Evolutionary conservation across 2,329 filamentous ascomycete species (phyloP).

Genomic region (Paecilomyces formosus): DNA sequence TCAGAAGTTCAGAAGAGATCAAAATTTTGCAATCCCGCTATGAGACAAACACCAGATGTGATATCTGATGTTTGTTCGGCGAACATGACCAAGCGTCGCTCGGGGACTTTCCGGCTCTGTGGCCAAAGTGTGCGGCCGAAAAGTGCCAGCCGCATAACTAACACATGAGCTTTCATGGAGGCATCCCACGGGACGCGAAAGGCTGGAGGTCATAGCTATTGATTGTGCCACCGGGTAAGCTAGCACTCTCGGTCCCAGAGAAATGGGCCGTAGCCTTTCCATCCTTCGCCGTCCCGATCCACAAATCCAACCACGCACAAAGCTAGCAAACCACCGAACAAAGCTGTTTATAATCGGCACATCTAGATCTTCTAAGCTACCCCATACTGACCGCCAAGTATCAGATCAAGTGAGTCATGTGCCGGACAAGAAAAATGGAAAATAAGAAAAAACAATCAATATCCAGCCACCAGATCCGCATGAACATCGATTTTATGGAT

Average conservation of each 20-base stretch:
- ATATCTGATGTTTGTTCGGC: neutral
- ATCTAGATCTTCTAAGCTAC: neutral
- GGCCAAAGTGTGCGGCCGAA: neutral
- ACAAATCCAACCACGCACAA: neutral
- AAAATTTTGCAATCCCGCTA: neutral
- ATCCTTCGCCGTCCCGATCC: neutral
- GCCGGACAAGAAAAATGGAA: neutral
- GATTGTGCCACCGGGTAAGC: neutral
- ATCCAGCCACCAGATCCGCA: neutral
- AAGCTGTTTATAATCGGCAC: neutral
- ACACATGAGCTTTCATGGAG: neutral
- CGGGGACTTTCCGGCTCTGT: neutral
- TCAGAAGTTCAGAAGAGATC: neutral
- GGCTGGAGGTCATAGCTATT: neutral
- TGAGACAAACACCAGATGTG: too few relatives aligned
- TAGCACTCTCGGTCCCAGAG: neutral
- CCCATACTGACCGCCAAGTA: neutral
- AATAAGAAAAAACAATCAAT: neutral
- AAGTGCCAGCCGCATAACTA: neutral
- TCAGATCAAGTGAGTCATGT: neutral
- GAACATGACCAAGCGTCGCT: neutral
- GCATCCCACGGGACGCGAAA: neutral
- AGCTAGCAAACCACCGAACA: neutral
- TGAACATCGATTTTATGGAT: neutral
- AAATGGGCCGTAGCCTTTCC: neutral